phyloP scores from a whole-genome alignment of 2,329 filamentous ascomycete genomes.

The Colletotrichum australisinense region DNA sequence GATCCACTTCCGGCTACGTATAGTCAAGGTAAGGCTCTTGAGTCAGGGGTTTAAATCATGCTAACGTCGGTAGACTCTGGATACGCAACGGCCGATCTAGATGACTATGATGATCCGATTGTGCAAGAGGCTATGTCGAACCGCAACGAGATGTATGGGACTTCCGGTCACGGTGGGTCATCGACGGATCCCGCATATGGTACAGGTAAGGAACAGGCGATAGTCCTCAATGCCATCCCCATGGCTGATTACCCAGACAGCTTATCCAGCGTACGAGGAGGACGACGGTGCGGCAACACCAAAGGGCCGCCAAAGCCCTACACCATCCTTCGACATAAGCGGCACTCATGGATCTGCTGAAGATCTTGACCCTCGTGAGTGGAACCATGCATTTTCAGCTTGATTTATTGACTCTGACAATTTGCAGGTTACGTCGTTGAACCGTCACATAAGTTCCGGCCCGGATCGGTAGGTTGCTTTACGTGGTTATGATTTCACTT shows the following conservation, averaged over 20 bases:
- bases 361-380: constrained; percentile 51
- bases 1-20: not conserved
- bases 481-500: not conserved
- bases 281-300: constrained; percentile 41
- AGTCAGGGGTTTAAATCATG: not conserved
- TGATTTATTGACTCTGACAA: not conserved
- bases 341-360: constrained; percentile 27
- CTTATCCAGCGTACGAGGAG: constrained; percentile 39
- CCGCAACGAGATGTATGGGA: constrained; percentile 1
- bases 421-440: constrained; percentile 53
- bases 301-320: constrained; percentile 22
- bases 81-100: not conserved
- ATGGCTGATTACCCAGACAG: constrained; percentile 1
- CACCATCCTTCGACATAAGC: constrained; percentile 3
- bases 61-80: constrained; percentile 12
- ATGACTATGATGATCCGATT: not conserved
- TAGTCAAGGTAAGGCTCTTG: not conserved
- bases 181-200: constrained; percentile 30
- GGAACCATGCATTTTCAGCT: not conserved
- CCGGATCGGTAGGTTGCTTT: constrained; percentile 50
- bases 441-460: constrained; percentile 51
- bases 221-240: not conserved
- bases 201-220: not conserved
- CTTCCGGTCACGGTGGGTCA: constrained; percentile 6
- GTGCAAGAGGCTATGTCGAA: not conserved